A percentile compares a stretch with the other conserved stretches of the same genome.
phyloP scores from a whole-genome alignment of 768 basidiomycete species.

The Boletus barrowsii region DNA sequence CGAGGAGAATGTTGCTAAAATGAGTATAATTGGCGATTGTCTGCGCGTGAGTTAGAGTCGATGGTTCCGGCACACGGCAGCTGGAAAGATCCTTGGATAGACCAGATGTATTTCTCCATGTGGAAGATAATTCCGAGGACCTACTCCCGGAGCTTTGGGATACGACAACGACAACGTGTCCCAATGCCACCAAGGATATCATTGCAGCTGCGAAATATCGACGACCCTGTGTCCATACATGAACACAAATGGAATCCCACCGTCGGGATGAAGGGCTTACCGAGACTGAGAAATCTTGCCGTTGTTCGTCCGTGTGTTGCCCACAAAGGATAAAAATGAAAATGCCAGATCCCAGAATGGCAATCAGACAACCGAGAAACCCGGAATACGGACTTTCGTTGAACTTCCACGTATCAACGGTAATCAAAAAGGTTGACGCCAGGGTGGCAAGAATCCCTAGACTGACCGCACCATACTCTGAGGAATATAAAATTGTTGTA shows the following conservation, averaged over 20 bases:
- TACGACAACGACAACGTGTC: slow-evolving; percentile 2
- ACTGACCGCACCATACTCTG: slow-evolving; percentile 31
- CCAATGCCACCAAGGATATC: slow-evolving; percentile 2
- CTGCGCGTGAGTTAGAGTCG: slow-evolving; percentile 15
- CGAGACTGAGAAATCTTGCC: slow-evolving; percentile 8
- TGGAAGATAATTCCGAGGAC: slow-evolving; percentile 2
- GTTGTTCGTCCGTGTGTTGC: not conserved
- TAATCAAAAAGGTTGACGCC: slow-evolving; percentile 6
- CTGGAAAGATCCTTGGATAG: not conserved
- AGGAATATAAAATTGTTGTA: not conserved
- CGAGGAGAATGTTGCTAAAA: slow-evolving; percentile 42
- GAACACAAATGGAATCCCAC: not conserved
- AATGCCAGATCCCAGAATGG: slow-evolving; percentile 8
- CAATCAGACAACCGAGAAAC: slow-evolving; percentile 17
- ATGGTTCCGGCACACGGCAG: slow-evolving; percentile 19
- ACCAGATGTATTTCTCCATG: not conserved
- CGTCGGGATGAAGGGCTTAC: slow-evolving; percentile 5
- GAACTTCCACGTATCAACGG: slow-evolving; percentile 10
- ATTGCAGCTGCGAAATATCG: slow-evolving; percentile 1
- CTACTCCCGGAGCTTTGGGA: not conserved
- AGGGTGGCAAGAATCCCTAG: slow-evolving; percentile 19
- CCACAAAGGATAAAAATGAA: not conserved
- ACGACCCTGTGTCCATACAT: slow-evolving; percentile 2
- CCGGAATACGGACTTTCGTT: slow-evolving; percentile 8
- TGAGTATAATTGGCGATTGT: slow-evolving; percentile 29